phyloP scores from a whole-genome alignment of 345 rosid genomes.

The Aquilaria malaccensis region DNA sequence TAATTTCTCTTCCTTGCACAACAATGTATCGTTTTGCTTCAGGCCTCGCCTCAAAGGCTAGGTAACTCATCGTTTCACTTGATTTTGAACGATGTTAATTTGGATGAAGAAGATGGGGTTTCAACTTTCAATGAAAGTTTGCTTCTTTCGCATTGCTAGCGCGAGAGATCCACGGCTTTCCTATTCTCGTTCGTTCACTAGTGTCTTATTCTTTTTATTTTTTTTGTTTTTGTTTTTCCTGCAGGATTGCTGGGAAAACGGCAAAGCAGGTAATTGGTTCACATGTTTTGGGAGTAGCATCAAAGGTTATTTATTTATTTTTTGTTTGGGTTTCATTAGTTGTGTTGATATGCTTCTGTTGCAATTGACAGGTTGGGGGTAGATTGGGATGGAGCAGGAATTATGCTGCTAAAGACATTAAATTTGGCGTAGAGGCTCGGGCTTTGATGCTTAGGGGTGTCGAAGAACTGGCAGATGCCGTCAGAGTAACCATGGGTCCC shows the following conservation, averaged over 20 bases:
- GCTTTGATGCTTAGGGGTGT: constrained; percentile 67
- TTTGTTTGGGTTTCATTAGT: background rate
- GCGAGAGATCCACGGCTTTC: too few relatives aligned
- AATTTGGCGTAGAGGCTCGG: constrained; percentile 58
- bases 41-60: constrained; percentile 35
- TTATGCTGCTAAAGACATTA: constrained; percentile 58
- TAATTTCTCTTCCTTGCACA: background rate
- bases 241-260: constrained; percentile 25
- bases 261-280: constrained; percentile 17
- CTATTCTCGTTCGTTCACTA: too few relatives aligned
- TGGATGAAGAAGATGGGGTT: background rate
- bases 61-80: constrained; percentile 13
- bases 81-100: background rate
- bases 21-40: constrained; percentile 36
- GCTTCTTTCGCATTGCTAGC: background rate
- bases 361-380: constrained; percentile 24
- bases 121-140: background rate
- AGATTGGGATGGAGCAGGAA: constrained; percentile 43
- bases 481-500: constrained; percentile 72
- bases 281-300: background rate
- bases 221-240: background rate
- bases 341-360: background rate
- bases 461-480: constrained; percentile 64
- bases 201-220: background rate
- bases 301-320: background rate